phyloP scores from a whole-genome alignment of 192 early-diverging fungal species.

The Rhizophlyctis rosea region DNA sequence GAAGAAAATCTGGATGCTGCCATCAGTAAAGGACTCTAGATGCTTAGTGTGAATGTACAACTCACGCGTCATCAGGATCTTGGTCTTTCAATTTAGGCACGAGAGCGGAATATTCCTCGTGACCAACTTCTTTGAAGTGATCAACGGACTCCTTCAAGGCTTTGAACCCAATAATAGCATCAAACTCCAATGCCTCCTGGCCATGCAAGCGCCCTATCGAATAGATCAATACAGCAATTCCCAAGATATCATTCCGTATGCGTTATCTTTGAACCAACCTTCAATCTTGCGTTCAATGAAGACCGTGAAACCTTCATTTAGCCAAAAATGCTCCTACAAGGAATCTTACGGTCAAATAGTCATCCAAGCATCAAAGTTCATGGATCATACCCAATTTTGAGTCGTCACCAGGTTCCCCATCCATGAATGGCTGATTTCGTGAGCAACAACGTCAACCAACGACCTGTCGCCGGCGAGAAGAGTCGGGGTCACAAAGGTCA shows the following conservation, averaged over 20 bases:
- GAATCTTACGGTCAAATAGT: too few species aligned
- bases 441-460: conserved; percentile 91
- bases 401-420: conserved; percentile 48
- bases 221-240: too few species aligned
- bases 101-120: conserved; percentile 51
- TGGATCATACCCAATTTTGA: conserved; percentile 36
- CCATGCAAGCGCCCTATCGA: conserved; percentile 61
- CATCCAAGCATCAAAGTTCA: too few species aligned
- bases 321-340: conserved; percentile 56
- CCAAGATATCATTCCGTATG: background rate
- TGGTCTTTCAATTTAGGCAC: conserved; percentile 68
- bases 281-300: conserved; percentile 92
- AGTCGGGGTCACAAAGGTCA: conserved; percentile 97
- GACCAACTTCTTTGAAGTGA: conserved; percentile 36
- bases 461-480: conserved; percentile 92
- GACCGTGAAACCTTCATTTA: conserved; percentile 96
- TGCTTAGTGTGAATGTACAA: too few species aligned
- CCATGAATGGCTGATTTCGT: conserved; percentile 93
- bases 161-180: conserved; percentile 79
- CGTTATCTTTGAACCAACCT: conserved; percentile 31
- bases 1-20: conserved; percentile 8
- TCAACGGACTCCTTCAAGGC: conserved; percentile 61
- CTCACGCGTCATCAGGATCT: conserved; percentile 80
- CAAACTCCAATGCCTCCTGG: conserved; percentile 74
- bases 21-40: too few species aligned